Evolutionary conservation across 2,329 filamentous ascomycete genomes (phyloP), one percentile per base, ranked within the genome.

Genomic region (Pseudogymnoascus sp.): DNA sequence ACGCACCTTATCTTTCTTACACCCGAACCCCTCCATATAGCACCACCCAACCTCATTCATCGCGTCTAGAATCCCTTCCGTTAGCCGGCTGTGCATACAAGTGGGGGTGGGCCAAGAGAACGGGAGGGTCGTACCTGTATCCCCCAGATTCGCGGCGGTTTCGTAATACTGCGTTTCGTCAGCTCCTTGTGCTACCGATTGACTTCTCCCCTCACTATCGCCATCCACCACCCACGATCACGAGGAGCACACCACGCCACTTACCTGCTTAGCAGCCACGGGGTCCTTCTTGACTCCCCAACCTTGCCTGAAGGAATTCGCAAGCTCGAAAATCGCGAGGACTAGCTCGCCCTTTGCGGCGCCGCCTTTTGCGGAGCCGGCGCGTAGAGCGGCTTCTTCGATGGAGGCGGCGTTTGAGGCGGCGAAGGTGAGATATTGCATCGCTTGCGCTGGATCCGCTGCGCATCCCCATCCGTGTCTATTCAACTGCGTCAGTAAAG

Each of bases 21-120:
- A 93, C 36, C 95, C 95, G 77, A 96, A 96, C n/a, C 95, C 95
- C 74, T 97, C 90, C 28, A 96, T 77, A 81, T 95, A 98, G 79
- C 95, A 99, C 92, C 92, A 96, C 37, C 88, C 95, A 63, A 89
- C 89, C 77, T 98, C 93, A 74, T 97, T 96, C 93, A 98, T 96
- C 65, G 93, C 95, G 79, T 99, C 95, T 87, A 70, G 66, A 66
- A 68, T 67, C 67, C 61, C 68, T 61, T 60, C 8, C 13, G 51
- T 48, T 37, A 37, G 36, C 36, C 13, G 14, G 36, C 36, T 37
- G 36, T n/a, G 6, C 36, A 36, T 36, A 6, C 4, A 36, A 3
- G 36, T n/a, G 36, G 36, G 36, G 36, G 36, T n/a, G 36, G 36
- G 36, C 36, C 13, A 37, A 23, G 36, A 48, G 28, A 62, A 37